Percentiles rank a stretch among this genome's conserved stretches.
These are phyloP conservation scores for Salix suchowensis DNA, from an alignment of 345 rosid species.

Conservation along the genomic window DNA sequence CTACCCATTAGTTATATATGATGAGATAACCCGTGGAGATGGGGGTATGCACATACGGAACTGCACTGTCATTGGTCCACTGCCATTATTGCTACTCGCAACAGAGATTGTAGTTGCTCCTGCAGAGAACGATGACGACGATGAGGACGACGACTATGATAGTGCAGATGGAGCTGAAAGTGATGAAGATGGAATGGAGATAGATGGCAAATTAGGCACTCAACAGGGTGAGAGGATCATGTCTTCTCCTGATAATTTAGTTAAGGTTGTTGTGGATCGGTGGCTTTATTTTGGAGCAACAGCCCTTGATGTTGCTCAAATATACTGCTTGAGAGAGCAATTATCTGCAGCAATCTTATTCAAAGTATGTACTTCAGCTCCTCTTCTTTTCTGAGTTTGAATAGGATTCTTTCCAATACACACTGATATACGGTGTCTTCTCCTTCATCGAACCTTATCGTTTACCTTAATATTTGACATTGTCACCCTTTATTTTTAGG, in stretches of 20 bases:
- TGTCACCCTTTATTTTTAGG: constrained; percentile 38
- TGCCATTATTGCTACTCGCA: constrained; percentile 65
- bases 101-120: constrained; percentile 84
- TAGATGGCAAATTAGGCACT: constrained; percentile 24
- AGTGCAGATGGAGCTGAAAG: constrained; percentile 38
- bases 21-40: constrained; percentile 88
- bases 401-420: neutral
- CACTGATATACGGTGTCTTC: neutral
- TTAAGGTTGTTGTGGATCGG: constrained; percentile 60
- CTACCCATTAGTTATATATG: constrained; percentile 60
- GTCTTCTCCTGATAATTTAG: constrained; percentile 75
- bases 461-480: neutral
- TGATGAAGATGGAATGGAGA: constrained; percentile 46
- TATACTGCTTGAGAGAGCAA: constrained; percentile 83
- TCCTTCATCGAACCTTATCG: neutral
- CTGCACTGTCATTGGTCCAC: constrained; percentile 64
- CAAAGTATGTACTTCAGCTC: constrained; percentile 39
- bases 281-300: constrained; percentile 74
- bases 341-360: constrained; percentile 64
- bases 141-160: constrained; percentile 36
- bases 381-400: neutral
- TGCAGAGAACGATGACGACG: constrained; percentile 15
- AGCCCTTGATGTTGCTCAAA: constrained; percentile 82
- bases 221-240: constrained; percentile 39
- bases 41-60: constrained; percentile 69